A percentile compares a stretch with the other conserved stretches of the same genome.
Conservation (phyloP, 1,139 yeast species). For the Hansenula lynferdii region DNA sequence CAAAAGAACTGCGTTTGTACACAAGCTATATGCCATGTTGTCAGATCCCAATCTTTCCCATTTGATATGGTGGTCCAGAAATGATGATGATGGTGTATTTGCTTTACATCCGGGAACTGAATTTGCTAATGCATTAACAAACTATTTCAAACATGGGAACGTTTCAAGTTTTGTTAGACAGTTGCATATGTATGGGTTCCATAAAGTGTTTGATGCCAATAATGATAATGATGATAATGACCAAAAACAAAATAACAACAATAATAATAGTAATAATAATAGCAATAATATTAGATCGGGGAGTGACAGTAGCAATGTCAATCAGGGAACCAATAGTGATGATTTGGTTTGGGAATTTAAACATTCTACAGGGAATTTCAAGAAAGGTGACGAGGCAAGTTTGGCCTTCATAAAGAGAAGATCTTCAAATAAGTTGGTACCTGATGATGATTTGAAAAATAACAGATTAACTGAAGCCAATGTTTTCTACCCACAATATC, state of each 20-base stretch:
- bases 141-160: conserved; percentile 75
- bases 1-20: conserved; percentile 61
- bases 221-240: conserved; percentile 9
- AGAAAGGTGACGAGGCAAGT: conserved; percentile 66
- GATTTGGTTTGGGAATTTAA: conserved; percentile 75
- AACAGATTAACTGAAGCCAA: conserved; percentile 4
- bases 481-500: conserved; percentile 4
- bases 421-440: conserved; percentile 20
- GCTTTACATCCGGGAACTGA: conserved; percentile 65
- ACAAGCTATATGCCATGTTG: conserved; percentile 57
- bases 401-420: conserved; percentile 67
- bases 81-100: conserved; percentile 53
- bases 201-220: conserved; percentile 44
- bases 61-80: conserved; percentile 77
- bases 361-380: conserved; percentile 75
- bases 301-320: too few relatives aligned
- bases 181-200: conserved; percentile 75
- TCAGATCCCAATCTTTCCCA: conserved; percentile 44
- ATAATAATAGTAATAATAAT: not conserved
- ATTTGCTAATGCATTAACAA: conserved; percentile 55
- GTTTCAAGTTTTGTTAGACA: conserved; percentile 70
- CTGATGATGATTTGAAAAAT: conserved; percentile 22
- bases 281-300: too few relatives aligned
- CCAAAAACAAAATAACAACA: conserved; percentile 3
- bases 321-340: too few relatives aligned